Base-by-base conservation (phyloP, 1,284 basidiomycete species). In the Abortiporus biennis region DNA sequence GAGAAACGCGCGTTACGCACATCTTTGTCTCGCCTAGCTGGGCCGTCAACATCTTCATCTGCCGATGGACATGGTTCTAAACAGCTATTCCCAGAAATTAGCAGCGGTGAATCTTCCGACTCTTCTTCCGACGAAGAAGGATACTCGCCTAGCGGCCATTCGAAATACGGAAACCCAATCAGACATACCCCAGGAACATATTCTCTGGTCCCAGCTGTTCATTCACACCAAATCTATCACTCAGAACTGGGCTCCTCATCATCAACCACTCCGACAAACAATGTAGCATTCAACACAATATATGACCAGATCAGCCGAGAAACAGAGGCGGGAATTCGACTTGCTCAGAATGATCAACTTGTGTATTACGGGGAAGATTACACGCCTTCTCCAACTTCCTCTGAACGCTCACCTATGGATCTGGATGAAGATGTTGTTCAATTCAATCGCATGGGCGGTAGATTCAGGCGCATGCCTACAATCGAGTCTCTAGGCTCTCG, bases 391-490 rank as follows among this genome's bases (percentile, higher is more conserved):
- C 17, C 38, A 33, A 15, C 17, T 13, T 32, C 21, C 43, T 24
- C 43, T 45, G 13, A 47, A 51, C 41, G 42, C 42, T 24, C 42
- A 45, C 25, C 41, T 27, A 47, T 51, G 35, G 57, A 77, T 36
- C 72, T 74, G 42, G 69, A 21, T 2, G 43, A 47, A 16, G 56
- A 77, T 36, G 72, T 74, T 42, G 69, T 20, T 1, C 40, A 47
- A 16, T 52, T 71, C 45, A 62, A 85, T 16, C 68, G 68, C 15
- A 68, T 86, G 40, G 62, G 85, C 38, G 80, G 82, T 40, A 66
- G 72, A 17, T 69, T 86, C 38, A 69, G 72, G 40, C 78, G 83
- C 23, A 85, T 86, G 82, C 77, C 82, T 24, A 86, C 84, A n/a
- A 86, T 86, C 49, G 81, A 85, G 55, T 78, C 74, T 31, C 67